Base-by-base conservation (phyloP, 73 alveolate genomes). In the Tetrahymena borealis region DNA sequence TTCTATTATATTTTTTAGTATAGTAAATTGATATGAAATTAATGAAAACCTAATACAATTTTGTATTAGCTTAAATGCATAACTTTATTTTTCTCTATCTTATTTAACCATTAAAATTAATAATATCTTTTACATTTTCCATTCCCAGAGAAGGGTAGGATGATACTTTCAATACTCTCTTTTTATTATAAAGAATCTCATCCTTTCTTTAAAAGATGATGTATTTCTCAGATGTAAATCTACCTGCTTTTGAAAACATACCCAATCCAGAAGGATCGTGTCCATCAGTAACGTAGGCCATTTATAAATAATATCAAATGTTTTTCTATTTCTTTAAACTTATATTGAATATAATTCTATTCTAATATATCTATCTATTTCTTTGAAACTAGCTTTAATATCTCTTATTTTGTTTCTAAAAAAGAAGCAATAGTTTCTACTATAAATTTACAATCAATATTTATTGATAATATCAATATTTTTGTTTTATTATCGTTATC, bases 241-340 rank as follows among this genome's bases (percentile, higher is more conserved):
- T 93, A 33, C 95, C 95, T 12, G 95, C 95, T 40, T 93, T 93
- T 16, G 95, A 93, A 38, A 93, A 93, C 95, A 93, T 93, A 39
- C 91, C 91, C 78, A 79, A 40, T 20, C 85, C 85, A 24, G 85
- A 60, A 2, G 85, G 85, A 60, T 60, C 85, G 28, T 60, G 85
- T 16, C n/a, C 38, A 60, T 60, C 85, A 60, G 85, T 60, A 60
- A 60, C 85, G 28, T 60, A 60, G 18, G 85, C 85, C 85, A 60
- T 60, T 60, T 60, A 32, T 60, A 32, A 60, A 60, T 24, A 24
- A 35, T 24, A 60, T 60, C n/a, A 24, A 15, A 60, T 60, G n/a
- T 60, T 35, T 60, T 24, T 24, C 20, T 60, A n/a, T 4, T 7
- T 2, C 85, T 60, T n/a, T 60, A 60, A 60, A 60, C 28, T 7